Evolutionary conservation across 139 green algal genomes (phyloP).

Genomic region (Asterochloris erici): DNA sequence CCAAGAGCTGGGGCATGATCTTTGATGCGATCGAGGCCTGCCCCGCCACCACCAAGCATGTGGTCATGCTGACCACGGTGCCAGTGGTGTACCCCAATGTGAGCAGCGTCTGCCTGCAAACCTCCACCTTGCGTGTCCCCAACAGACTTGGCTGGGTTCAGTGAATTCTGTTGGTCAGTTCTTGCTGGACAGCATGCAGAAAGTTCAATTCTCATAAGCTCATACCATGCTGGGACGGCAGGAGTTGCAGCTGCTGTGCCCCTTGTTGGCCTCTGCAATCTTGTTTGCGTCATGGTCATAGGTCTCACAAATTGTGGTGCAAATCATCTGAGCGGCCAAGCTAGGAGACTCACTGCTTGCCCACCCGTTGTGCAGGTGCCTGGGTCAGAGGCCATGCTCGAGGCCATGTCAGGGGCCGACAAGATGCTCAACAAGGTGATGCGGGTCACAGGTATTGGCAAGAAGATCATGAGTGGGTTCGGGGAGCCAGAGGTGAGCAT

Average conservation of each 20-base stretch:
- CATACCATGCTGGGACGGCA: too few relatives aligned
- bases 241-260: too few relatives aligned
- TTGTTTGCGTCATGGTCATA: too few relatives aligned
- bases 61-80: slow-evolving; percentile 53
- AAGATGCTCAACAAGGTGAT: slow-evolving; percentile 24
- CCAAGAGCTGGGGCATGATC: slow-evolving; percentile 20
- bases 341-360: neutral
- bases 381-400: neutral
- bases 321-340: too few relatives aligned
- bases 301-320: too few relatives aligned
- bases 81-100: slow-evolving; percentile 57
- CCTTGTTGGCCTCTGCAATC: too few relatives aligned
- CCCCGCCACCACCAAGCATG: slow-evolving; percentile 38
- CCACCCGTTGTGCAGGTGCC: slow-evolving; percentile 12
- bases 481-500: slow-evolving; percentile 48
- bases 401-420: neutral
- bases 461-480: slow-evolving; percentile 25
- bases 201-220: too few relatives aligned
- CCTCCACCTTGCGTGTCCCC: too few relatives aligned
- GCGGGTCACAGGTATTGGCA: slow-evolving; percentile 37
- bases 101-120: too few relatives aligned
- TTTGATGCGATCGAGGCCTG: slow-evolving; percentile 1
- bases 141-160: too few relatives aligned
- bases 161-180: too few relatives aligned
- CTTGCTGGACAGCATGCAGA: too few relatives aligned